Conservation (phyloP, 78 protist genomes). For the Dictyostelium firmibasis region DNA sequence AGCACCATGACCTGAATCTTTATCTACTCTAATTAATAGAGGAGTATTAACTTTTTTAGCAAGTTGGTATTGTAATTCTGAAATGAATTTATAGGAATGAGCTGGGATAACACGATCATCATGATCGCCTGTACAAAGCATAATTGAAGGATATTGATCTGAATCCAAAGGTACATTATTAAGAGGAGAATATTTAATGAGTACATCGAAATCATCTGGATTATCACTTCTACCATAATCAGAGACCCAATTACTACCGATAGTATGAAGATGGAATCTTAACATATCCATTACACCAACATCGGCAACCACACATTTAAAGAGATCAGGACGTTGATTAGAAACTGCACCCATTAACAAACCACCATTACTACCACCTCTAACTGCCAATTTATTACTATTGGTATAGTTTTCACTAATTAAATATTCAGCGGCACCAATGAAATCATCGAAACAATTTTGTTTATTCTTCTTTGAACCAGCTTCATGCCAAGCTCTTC, state of each 20-base stretch:
- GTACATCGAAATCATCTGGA: constrained; percentile 36
- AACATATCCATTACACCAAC: constrained; percentile 96
- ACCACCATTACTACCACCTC: constrained; percentile 97
- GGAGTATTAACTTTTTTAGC: constrained; percentile 78
- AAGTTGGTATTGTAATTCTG: constrained; percentile 82
- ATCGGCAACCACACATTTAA: constrained; percentile 53
- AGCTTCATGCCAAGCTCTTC: constrained; percentile 95
- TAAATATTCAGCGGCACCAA: constrained; percentile 86
- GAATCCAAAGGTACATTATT: constrained; percentile 76
- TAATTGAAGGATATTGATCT: constrained; percentile 77
- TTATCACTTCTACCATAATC: constrained; percentile 89
- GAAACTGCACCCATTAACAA: constrained; percentile 90
- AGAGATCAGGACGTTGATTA: constrained; percentile 93
- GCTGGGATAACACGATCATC: constrained; percentile 97
- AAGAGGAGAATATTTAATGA: constrained; percentile 88
- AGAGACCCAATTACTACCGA: constrained; percentile 92
- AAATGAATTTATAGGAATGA: constrained; percentile 90
- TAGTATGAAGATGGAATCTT: constrained; percentile 94
- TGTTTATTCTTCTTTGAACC: constrained; percentile 83
- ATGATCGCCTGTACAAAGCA: constrained; percentile 91
- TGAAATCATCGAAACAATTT: constrained; percentile 93
- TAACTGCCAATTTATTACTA: constrained; percentile 46
- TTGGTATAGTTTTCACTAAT: constrained; percentile 68
- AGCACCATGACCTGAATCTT: constrained; percentile 84
- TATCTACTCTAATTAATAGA: constrained; percentile 85